Evolutionary conservation across 176 grass and related monocot genomes (phyloP).

Genomic region (Musa acuminata): DNA sequence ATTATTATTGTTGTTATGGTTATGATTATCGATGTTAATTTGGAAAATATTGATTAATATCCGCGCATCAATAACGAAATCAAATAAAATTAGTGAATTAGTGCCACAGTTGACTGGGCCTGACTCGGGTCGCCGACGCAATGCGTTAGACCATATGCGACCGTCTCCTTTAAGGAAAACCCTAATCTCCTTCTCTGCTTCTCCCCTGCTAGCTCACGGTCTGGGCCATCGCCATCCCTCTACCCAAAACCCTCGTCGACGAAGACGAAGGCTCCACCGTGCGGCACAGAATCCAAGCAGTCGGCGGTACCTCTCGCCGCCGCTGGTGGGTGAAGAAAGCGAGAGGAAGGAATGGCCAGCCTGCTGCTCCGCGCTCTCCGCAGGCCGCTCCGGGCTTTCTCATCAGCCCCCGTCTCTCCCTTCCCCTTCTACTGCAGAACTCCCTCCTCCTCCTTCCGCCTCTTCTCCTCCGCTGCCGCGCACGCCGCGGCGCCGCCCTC

Average conservation of each 20-base stretch:
- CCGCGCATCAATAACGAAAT: too few species aligned
- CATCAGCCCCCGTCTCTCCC: neutral
- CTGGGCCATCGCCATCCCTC: neutral
- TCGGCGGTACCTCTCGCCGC: neutral
- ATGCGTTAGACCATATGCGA: too few species aligned
- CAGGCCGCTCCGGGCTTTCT: conserved; percentile 6
- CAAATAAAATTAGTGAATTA: too few species aligned
- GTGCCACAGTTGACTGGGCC: too few species aligned
- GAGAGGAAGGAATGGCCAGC: conserved; percentile 19
- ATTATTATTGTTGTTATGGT: too few species aligned
- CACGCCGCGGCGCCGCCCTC: conserved; percentile 1
- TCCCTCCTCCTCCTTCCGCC: conserved; percentile 30
- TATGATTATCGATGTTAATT: too few species aligned
- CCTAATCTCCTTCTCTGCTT: too few species aligned
- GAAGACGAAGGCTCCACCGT: neutral
- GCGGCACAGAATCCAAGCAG: neutral
- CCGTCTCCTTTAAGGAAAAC: too few species aligned
- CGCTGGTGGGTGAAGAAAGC: neutral
- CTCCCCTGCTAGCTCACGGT: neutral
- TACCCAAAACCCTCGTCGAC: neutral
- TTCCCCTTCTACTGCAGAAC: conserved; percentile 14
- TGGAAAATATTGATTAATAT: too few species aligned
- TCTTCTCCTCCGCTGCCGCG: conserved; percentile 31
- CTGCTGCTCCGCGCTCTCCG: conserved; percentile 68
- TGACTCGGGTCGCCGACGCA: too few species aligned